Conservation (phyloP, 208 protist species). For the Entamoeba dispar region DNA sequence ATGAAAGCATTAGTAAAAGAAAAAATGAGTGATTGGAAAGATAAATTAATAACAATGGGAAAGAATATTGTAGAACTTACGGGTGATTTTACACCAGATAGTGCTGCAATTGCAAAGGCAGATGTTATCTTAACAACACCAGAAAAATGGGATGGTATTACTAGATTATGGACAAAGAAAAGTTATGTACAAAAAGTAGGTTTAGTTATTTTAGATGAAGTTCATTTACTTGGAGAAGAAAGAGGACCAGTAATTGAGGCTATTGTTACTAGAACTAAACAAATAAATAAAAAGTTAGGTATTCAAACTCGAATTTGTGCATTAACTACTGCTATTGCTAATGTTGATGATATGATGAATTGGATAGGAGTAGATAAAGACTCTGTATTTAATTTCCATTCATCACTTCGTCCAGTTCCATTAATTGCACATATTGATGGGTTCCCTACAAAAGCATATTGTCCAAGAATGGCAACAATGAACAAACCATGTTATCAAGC, state of each 20-base stretch:
- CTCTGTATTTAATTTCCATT: conserved; percentile 91
- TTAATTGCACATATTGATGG: conserved; percentile 68
- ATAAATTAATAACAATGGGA: conserved; percentile 61
- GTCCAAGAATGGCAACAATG: conserved; percentile 94
- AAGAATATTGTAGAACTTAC: conserved; percentile 86
- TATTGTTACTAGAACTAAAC: conserved; percentile 32
- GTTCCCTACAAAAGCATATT: conserved; percentile 83
- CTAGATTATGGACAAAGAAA: conserved; percentile 81
- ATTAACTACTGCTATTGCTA: conserved; percentile 90
- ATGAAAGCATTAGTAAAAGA: conserved; percentile 96
- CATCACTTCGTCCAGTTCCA: conserved; percentile 82
- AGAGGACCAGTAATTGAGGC: conserved; percentile 87
- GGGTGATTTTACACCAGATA: conserved; percentile 72
- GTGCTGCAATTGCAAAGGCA: conserved; percentile 28
- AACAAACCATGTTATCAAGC: conserved; percentile 93
- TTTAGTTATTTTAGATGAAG: conserved; percentile 89
- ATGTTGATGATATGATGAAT: conserved; percentile 80
- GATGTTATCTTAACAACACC: conserved; percentile 92
- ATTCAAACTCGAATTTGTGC: conserved; percentile 76
- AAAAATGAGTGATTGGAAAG: conserved; percentile 79
- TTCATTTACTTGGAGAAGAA: conserved; percentile 93
- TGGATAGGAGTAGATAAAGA: conserved; percentile 74
- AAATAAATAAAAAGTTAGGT: conserved; percentile 71
- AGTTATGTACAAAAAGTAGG: conserved; percentile 65
- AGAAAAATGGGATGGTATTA: conserved; percentile 98